Conservation (phyloP, 176 grass and related monocot species). For the Triticum monococcum region DNA sequence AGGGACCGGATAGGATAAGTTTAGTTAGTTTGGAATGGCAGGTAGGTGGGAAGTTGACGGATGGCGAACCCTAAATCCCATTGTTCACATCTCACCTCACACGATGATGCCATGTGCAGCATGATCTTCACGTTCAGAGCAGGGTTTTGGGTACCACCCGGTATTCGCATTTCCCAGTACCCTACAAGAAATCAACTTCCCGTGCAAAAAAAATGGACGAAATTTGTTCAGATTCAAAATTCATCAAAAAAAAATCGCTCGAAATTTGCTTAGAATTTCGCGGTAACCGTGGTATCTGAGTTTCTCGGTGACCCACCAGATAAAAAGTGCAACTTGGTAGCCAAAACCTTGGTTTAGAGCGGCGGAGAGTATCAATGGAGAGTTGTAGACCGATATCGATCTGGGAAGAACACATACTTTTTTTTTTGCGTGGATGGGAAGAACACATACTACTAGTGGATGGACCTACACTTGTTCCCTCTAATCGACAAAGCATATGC, state of each 20-base stretch:
- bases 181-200: no score
- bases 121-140: neutral
- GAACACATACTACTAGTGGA: neutral
- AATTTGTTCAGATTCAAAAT: no score
- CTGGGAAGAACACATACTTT: neutral
- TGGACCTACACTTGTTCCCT: neutral
- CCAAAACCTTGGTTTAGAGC: no score
- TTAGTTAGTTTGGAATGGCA: neutral
- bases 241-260: no score
- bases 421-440: neutral
- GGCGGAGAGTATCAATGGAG: neutral
- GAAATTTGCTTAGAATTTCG: no score
- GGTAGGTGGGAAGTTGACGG: neutral
- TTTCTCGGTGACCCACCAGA: no score
- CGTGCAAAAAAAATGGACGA: no score
- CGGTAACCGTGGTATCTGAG: no score
- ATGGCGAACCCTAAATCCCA: neutral
- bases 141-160: no score
- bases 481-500: no score
- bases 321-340: no score
- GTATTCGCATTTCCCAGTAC: no score
- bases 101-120: neutral
- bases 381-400: neutral
- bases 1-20: neutral
- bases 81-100: constrained; percentile 6